Base-by-base conservation (phyloP, 495 filamentous ascomycete genomes). In the Neurospora sp. region DNA sequence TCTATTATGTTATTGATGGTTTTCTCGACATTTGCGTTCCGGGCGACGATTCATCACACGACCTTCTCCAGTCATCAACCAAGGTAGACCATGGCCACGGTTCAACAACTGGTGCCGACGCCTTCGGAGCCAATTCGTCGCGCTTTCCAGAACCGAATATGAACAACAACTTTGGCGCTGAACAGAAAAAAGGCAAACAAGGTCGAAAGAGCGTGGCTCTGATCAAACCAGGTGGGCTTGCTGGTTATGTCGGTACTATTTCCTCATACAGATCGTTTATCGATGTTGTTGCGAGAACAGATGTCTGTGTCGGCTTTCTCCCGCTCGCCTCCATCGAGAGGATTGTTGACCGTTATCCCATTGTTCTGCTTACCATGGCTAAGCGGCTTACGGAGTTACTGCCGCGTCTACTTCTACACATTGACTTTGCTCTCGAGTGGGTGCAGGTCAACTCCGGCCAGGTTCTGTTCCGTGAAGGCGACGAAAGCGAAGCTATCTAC, bases 351-450 rank as follows among this genome's bases (percentile, higher is more conserved):
- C 89, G 89, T 74, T 94, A 97, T 75, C 96, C 96, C 0, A 92
- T 98, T 72, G 92, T 98, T 4, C 84, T 98, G 18, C 82, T 98
- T 59, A 98, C 96, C 1, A 92, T 99, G 91, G 96, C 96, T 3
- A 99, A 99, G 83, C 85, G 96, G 42, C 81, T 99, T 59, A 98
- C 96, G 0, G 94, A 89, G 74, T 85, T 99, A 20, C 86, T 99
- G 3, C 96, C 96, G 8, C 90, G 92, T n/a, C 83, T 99, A 68
- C 93, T 99, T 73, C 87, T 97, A 5, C 96, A 99, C 76, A 98
- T 99, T 74, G 96, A 99, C 79, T 99, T 99, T 79, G 96, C 96
- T 8, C 85, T 99, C 3, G 96, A 99, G 81, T 99, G 96, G 96
- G 89, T 98, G 3, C 96, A 99, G 78, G 94, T 98, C 73, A 92